These are phyloP conservation scores for Pyricularia sp. DNA, from an alignment of 2,329 filamentous ascomycete genomes.

Conservation along the genomic window DNA sequence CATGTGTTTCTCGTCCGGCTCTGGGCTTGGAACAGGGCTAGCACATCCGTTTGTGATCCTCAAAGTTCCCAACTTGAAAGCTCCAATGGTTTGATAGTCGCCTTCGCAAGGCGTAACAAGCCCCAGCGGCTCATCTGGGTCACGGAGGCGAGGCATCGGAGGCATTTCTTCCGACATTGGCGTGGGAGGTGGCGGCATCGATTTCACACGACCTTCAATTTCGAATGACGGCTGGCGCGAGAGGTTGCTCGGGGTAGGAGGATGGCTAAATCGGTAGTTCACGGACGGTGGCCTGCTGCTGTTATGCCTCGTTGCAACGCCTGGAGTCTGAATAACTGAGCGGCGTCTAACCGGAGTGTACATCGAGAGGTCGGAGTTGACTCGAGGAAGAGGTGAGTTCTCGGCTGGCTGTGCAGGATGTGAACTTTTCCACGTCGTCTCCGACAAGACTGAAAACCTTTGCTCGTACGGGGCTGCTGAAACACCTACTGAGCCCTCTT, in stretches of 20 bases:
- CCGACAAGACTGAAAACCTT: slow-evolving; percentile 17
- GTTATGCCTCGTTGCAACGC: slow-evolving; percentile 30
- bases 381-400: background rate
- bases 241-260: slow-evolving; percentile 21
- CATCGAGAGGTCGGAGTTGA: slow-evolving; percentile 32
- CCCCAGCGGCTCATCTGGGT: slow-evolving; percentile 18
- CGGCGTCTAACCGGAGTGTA: slow-evolving; percentile 34
- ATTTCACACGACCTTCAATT: slow-evolving; percentile 20
- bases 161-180: background rate
- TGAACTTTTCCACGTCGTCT: slow-evolving; percentile 23
- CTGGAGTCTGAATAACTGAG: slow-evolving; percentile 34
- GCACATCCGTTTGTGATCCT: slow-evolving; percentile 47
- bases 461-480: slow-evolving; percentile 18
- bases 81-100: slow-evolving; percentile 47
- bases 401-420: slow-evolving; percentile 11
- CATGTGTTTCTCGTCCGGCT: slow-evolving; percentile 2
- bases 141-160: slow-evolving; percentile 4
- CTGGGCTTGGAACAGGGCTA: slow-evolving; percentile 26
- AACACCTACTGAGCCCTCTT: slow-evolving; percentile 14
- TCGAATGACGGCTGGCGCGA: slow-evolving; percentile 27
- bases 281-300: slow-evolving; percentile 14
- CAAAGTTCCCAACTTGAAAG: slow-evolving; percentile 48
- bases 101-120: slow-evolving; percentile 37
- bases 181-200: slow-evolving; percentile 16
- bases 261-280: slow-evolving; percentile 23